These are phyloP conservation scores for Suhomyces terraborum DNA, from an alignment of 1,139 yeast species.

Conservation along the genomic window DNA sequence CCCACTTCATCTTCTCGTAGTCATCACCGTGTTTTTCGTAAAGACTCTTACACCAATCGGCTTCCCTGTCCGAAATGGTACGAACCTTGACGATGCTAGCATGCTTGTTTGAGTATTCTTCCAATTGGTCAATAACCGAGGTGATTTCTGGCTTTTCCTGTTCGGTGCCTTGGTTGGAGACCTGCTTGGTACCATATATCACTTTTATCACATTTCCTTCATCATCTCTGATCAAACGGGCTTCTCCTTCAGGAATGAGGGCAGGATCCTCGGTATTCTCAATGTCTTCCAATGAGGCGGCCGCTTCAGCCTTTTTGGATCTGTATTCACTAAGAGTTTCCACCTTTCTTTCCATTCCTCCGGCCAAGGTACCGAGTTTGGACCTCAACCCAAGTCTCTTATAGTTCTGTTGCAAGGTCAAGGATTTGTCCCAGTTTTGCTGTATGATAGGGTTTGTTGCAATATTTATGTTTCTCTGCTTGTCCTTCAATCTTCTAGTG, in stretches of 20 bases:
- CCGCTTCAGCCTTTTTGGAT: slow-evolving; percentile 29
- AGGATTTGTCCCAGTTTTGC: slow-evolving; percentile 82
- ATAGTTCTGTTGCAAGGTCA: slow-evolving; percentile 83
- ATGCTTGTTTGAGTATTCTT: slow-evolving; percentile 58
- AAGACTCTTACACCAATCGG: slow-evolving; percentile 66
- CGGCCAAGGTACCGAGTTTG: slow-evolving; percentile 64
- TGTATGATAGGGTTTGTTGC: slow-evolving; percentile 80
- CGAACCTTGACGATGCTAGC: slow-evolving; percentile 53
- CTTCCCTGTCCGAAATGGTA: slow-evolving; percentile 70
- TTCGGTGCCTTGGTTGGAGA: slow-evolving; percentile 23
- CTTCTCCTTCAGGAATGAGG: slow-evolving; percentile 76
- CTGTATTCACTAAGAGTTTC: slow-evolving; percentile 37
- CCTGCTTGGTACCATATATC: slow-evolving; percentile 65
- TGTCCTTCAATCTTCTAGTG: slow-evolving; percentile 69
- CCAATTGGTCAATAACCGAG: slow-evolving; percentile 65
- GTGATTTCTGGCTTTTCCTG: slow-evolving; percentile 23
- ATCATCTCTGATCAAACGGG: slow-evolving; percentile 73
- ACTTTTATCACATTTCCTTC: slow-evolving; percentile 70
- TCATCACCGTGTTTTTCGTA: slow-evolving; percentile 84
- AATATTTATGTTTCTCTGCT: slow-evolving; percentile 63
- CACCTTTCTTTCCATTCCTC: slow-evolving; percentile 63
- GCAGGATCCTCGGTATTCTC: slow-evolving; percentile 53
- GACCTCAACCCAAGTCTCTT: slow-evolving; percentile 73
- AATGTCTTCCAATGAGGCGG: slow-evolving; percentile 38
- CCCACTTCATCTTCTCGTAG: slow-evolving; percentile 90